phyloP scores from a whole-genome alignment of 2,329 filamentous ascomycete species.

The Aspergillus nomiae region DNA sequence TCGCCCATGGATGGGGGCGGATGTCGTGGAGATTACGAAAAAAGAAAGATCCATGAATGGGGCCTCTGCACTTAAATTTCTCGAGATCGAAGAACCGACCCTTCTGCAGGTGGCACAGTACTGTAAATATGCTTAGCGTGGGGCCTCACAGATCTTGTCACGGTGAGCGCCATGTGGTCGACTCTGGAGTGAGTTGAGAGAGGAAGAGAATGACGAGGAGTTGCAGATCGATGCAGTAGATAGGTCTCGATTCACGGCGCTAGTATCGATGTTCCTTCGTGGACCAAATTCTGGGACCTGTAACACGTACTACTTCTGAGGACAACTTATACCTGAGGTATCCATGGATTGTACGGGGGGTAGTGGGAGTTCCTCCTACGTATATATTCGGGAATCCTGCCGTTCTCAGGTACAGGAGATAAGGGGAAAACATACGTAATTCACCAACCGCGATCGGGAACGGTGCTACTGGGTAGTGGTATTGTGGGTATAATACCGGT shows the following conservation, averaged over 20 bases:
- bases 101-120: background rate
- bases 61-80: background rate
- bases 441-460: background rate
- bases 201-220: background rate
- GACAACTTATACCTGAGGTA: background rate
- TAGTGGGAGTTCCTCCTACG: background rate
- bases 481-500: background rate
- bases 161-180: background rate
- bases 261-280: background rate
- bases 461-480: background rate
- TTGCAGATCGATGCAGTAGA: background rate
- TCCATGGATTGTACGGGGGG: background rate
- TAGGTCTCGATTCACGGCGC: background rate
- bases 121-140: conserved; percentile 1
- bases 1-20: background rate
- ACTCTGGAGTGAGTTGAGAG: background rate
- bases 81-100: background rate
- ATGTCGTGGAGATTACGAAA: background rate
- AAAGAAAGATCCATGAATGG: background rate
- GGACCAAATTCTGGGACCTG: background rate
- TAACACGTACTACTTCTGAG: background rate
- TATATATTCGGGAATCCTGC: background rate
- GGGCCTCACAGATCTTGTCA: background rate
- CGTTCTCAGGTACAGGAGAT: background rate
- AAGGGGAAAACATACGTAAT: background rate